phyloP scores from a whole-genome alignment of 148 eudicot genomes.

The Euryodendron excelsum region DNA sequence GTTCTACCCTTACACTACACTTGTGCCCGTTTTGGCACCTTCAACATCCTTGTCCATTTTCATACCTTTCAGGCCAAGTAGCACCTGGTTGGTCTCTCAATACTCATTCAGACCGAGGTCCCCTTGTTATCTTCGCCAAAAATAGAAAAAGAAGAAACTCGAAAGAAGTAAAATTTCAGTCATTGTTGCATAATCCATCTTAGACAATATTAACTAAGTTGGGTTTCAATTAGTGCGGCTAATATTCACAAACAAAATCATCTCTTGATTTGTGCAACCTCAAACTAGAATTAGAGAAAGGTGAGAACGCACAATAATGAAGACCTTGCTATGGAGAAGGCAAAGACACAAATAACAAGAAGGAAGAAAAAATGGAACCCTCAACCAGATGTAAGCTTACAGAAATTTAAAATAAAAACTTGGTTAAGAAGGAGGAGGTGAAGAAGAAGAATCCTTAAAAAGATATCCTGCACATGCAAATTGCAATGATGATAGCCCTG shows the following conservation, averaged over 20 bases:
- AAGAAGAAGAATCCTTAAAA: neutral
- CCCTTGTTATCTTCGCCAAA: neutral
- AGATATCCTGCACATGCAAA: neutral
- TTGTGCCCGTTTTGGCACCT: slow-evolving; percentile 2
- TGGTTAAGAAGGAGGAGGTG: neutral
- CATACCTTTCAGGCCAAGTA: neutral
- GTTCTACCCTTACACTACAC: neutral
- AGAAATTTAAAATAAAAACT: neutral
- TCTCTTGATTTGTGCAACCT: neutral
- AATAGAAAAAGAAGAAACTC: neutral
- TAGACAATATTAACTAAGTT: neutral
- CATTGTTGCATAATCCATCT: neutral
- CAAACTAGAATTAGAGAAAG: neutral
- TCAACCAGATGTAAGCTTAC: too few relatives aligned
- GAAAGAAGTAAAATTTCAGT: neutral
- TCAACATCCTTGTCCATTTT: neutral
- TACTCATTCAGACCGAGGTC: neutral
- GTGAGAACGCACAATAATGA: neutral
- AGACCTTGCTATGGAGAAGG: neutral
- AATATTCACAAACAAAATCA: neutral
- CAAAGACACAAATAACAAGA: too few relatives aligned
- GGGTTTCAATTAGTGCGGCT: neutral
- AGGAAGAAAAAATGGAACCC: too few relatives aligned
- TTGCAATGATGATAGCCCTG: neutral
- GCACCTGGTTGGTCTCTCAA: neutral